Conservation (phyloP, 495 filamentous ascomycete species). For the Daldinia grandis region DNA sequence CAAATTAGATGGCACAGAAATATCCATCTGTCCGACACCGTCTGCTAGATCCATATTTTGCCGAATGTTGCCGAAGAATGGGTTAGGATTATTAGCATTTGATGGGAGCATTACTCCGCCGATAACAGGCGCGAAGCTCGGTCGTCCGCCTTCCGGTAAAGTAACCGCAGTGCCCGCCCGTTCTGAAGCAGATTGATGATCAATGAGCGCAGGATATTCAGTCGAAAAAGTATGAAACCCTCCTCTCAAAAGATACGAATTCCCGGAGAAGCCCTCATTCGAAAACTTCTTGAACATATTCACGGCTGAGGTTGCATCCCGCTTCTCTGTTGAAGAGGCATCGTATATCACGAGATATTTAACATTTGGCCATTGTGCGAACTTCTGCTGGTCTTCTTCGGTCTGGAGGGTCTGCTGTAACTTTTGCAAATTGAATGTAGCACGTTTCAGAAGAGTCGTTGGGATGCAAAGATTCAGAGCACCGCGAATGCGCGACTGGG, state of each 20-base stretch:
- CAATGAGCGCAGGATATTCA: constrained; percentile 58
- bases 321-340: constrained; percentile 72
- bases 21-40: constrained; percentile 88
- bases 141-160: constrained; percentile 43
- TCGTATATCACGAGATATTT: constrained; percentile 90
- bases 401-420: constrained; percentile 86
- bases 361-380: constrained; percentile 76
- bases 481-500: constrained; percentile 73
- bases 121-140: constrained; percentile 75
- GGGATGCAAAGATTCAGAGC: constrained; percentile 95
- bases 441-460: constrained; percentile 89
- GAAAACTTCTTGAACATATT: constrained; percentile 94
- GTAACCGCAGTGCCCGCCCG: constrained; percentile 54
- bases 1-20: constrained; percentile 72
- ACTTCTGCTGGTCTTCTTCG: constrained; percentile 74
- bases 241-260: constrained; percentile 72
- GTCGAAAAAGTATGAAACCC: constrained; percentile 63
- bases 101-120: constrained; percentile 87
- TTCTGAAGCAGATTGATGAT: constrained; percentile 51
- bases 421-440: constrained; percentile 91
- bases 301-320: constrained; percentile 77
- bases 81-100: constrained; percentile 72
- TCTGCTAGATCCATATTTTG: constrained; percentile 97
- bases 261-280: constrained; percentile 81
- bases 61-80: constrained; percentile 95